phyloP scores from a whole-genome alignment of 2,329 filamentous ascomycete species.

The Davidsoniella virescens region DNA sequence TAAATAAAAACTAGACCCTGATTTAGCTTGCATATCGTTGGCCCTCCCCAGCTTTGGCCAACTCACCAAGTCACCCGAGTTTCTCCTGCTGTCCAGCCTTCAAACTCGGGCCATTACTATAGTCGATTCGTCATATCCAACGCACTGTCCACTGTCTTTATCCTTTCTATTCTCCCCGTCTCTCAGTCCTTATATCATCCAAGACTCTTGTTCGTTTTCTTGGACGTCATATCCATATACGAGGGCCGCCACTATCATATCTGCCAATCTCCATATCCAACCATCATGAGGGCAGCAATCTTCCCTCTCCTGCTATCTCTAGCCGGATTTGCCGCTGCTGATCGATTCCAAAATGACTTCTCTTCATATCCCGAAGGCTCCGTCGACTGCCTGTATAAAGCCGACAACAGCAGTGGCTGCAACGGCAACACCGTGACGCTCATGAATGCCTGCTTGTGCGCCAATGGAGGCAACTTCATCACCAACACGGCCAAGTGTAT shows the following conservation, averaged over 20 bases:
- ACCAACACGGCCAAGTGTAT: constrained; percentile 31
- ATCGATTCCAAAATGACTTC: constrained; percentile 20
- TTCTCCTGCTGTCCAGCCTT: too few species aligned
- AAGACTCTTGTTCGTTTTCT: background rate
- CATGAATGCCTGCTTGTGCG: constrained; percentile 34
- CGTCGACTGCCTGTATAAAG: constrained; percentile 26
- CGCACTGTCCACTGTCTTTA: background rate
- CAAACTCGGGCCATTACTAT: too few species aligned
- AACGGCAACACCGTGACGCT: constrained; percentile 22
- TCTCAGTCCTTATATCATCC: background rate
- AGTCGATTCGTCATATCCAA: background rate
- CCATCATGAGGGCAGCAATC: constrained; percentile 16
- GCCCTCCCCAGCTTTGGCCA: background rate
- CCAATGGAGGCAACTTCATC: constrained; percentile 33
- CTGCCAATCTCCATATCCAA: background rate
- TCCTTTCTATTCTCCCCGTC: background rate
- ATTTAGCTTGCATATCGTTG: background rate
- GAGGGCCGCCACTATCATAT: background rate
- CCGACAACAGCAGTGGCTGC: constrained; percentile 27
- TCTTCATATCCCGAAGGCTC: constrained; percentile 20
- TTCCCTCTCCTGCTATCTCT: constrained; percentile 17
- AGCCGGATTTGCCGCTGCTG: constrained; percentile 13
- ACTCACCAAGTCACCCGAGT: background rate
- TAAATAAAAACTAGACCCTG: background rate
- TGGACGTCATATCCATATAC: background rate